These are phyloP conservation scores for Thymus quinquecostatus DNA, from an alignment of 257 asterid species.

Conservation along the genomic window DNA sequence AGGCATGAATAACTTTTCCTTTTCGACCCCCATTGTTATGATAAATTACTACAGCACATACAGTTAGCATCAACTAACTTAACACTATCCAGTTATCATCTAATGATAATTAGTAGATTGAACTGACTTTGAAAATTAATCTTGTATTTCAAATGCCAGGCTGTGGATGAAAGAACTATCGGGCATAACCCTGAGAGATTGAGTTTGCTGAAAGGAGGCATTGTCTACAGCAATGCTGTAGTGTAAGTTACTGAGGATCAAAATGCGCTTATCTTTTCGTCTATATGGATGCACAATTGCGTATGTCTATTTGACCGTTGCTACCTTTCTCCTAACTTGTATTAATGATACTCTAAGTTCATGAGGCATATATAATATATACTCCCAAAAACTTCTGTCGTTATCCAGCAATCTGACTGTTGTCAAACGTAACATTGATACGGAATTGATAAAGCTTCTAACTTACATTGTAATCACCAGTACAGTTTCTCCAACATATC, in stretches of 20 bases:
- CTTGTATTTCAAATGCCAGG: conserved; percentile 55
- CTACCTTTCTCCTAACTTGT: conserved; percentile 12
- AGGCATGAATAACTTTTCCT: not conserved
- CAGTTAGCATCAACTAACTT: not conserved
- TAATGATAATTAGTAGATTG: not conserved
- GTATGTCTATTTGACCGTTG: not conserved
- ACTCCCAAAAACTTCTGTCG: conserved; percentile 11
- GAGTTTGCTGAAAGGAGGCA: conserved; percentile 91
- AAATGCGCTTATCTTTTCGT: conserved; percentile 21
- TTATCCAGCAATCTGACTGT: conserved; percentile 19
- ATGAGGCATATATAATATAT: conserved; percentile 14
- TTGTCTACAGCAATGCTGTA: conserved; percentile 83
- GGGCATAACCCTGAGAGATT: conserved; percentile 96
- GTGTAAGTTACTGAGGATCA: conserved; percentile 55
- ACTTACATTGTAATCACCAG: conserved; percentile 54
- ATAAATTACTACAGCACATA: conserved; percentile 7
- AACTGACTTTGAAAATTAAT: conserved; percentile 4
- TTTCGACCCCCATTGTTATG: not conserved
- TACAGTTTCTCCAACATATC: conserved; percentile 91
- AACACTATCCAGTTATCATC: conserved; percentile 11
- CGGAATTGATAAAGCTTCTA: conserved; percentile 30
- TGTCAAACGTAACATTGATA: conserved; percentile 7
- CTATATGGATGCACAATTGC: not conserved
- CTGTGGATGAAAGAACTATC: conserved; percentile 81
- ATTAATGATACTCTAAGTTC: conserved; percentile 13